Conservation (phyloP, 768 basidiomycete genomes). For the Boletus pseudo-olivaceus region DNA sequence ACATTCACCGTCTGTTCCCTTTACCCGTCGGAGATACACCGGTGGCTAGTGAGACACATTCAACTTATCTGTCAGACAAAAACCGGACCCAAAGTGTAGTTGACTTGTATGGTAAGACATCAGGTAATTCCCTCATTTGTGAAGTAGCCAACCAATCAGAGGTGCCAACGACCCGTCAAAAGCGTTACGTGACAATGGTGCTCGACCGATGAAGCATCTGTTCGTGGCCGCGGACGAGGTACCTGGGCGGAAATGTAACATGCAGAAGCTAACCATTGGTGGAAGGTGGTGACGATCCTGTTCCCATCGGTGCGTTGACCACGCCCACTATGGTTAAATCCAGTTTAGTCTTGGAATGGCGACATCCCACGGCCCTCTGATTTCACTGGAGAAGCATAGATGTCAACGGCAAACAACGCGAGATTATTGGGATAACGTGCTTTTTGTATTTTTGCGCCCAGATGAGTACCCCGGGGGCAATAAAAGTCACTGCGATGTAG, state of each 20-base stretch:
- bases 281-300: constrained; percentile 27
- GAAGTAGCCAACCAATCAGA: no score
- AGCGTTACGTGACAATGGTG: neutral
- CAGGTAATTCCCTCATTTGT: no score
- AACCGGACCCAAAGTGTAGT: neutral
- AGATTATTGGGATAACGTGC: constrained; percentile 39
- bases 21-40: constrained; percentile 12
- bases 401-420: constrained; percentile 11
- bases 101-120: no score
- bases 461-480: constrained; percentile 69
- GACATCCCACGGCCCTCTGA: constrained; percentile 89
- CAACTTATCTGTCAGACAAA: neutral
- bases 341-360: constrained; percentile 70
- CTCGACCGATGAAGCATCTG: neutral
- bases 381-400: constrained; percentile 55
- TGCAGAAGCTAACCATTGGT: constrained; percentile 10
- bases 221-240: constrained; percentile 26
- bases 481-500: constrained; percentile 59
- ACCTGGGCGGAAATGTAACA: constrained; percentile 25
- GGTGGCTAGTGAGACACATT: constrained; percentile 1
- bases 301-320: constrained; percentile 25
- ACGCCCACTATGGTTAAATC: constrained; percentile 24
- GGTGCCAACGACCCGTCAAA: no score
- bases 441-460: constrained; percentile 91
- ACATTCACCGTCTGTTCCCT: constrained; percentile 9